Evolutionary conservation across 1,284 basidiomycete genomes (phyloP).

Genomic region (Schizopora paradoxa): DNA sequence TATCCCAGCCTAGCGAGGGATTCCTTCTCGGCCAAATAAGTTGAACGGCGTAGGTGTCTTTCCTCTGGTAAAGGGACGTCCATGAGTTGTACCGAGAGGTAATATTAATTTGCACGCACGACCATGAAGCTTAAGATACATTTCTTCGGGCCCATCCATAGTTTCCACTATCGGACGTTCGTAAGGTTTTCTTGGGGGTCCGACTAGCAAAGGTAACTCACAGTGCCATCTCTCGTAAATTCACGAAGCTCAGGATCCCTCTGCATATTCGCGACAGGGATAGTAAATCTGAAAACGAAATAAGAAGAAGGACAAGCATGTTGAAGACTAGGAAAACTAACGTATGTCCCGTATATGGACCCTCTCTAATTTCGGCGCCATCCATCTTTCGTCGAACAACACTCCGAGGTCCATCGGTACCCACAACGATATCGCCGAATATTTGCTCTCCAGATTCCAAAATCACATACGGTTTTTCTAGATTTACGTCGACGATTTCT

Average conservation of each 20-base stretch:
- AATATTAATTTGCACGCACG: constrained; percentile 1
- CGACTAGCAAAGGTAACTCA: constrained; percentile 5
- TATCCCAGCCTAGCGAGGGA: constrained; percentile 2
- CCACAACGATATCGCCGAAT: constrained; percentile 52
- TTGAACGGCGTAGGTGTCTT: constrained; percentile 11
- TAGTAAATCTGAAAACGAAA: constrained; percentile 6
- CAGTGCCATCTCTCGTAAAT: constrained; percentile 4
- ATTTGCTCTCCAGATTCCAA: constrained; percentile 43
- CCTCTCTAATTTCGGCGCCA: constrained; percentile 3
- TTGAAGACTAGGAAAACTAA: too few relatives aligned
- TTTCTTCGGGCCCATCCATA: constrained; percentile 9
- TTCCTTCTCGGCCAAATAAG: not conserved
- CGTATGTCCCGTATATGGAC: constrained; percentile 13
- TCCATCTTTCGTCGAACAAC: constrained; percentile 24
- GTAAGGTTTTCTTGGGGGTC: not conserved
- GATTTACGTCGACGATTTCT: constrained; percentile 33
- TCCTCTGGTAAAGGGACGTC: constrained; percentile 2
- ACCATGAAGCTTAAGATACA: constrained; percentile 6
- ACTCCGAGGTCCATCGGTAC: constrained; percentile 51
- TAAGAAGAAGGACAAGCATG: not conserved
- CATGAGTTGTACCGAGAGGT: not conserved
- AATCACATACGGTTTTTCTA: constrained; percentile 29
- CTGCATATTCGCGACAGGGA: constrained; percentile 11
- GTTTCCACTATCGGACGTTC: constrained; percentile 10
- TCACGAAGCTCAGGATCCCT: constrained; percentile 8